Evolutionary conservation across 805 yeast species (phyloP), one percentile per base, ranked within the genome.

Genomic region (Saturnispora hagleri): DNA sequence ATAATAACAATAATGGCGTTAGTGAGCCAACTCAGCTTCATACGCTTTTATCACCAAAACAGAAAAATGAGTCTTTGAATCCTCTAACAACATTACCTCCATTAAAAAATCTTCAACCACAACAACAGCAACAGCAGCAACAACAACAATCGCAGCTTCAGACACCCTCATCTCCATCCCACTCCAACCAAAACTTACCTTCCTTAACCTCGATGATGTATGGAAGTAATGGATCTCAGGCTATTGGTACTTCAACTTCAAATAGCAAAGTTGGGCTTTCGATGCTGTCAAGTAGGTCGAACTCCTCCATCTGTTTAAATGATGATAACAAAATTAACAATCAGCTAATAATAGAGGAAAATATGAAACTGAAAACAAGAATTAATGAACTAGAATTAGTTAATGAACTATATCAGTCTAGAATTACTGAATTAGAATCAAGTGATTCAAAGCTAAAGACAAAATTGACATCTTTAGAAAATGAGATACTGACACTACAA

Each of bases 361-460:
- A 54, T 38, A 65, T 64, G 28, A 71, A 67, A 50, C 69, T 90
- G 56, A 79, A 80, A 57, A 87, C 96, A 0, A 74, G 95, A 53
- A 87, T 90, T 22, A 80, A 86, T 12, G 98, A 91, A 65, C 75
- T 91, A 55, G 98, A 91, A 65, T 73, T 90, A 43, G 96, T 91
- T 41, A 90, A 89, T 60, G 97, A 90, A 63, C 70, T 91, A 53
- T 87, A 89, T 71, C 79, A 87, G 59, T 79, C 91, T 6, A 79
- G 95, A 58, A 87, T 91, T 43, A 73, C 77, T 65, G 96, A 91
- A 63, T 73, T 91, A 57, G 97, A 91, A 68, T 81, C 80, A 20
- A 71, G 74, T 76, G 83, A 79, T 60, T 73, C 69, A 53, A 82
- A 81, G 5, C 75, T 79, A 0, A 72, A 79, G 54, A 70, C 75